These are phyloP conservation scores for Thelonectria discophora DNA, from an alignment of 2,329 filamentous ascomycete species.

Conservation along the genomic window DNA sequence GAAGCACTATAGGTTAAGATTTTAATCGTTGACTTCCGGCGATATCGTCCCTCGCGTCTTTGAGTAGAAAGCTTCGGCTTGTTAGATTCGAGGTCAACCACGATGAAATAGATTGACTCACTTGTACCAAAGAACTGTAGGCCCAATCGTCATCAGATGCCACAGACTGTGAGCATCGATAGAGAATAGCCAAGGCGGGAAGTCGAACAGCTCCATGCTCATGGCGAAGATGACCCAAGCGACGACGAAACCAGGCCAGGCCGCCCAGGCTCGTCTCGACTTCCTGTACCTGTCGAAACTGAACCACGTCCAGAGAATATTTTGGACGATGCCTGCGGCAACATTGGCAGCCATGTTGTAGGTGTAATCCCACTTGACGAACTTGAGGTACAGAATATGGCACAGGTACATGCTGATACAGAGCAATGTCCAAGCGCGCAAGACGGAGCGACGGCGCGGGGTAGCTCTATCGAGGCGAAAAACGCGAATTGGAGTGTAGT, in stretches of 20 bases:
- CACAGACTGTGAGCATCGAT: constrained; percentile 95
- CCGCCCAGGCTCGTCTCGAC: constrained; percentile 79
- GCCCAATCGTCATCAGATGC: constrained; percentile 92
- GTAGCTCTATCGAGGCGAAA: constrained; percentile 77
- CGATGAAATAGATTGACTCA: constrained; percentile 61
- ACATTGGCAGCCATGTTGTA: constrained; percentile 99
- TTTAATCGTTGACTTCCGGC: constrained; percentile 75
- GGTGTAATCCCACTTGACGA: constrained; percentile 91
- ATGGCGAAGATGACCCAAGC: constrained; percentile 92
- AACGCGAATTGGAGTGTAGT: constrained; percentile 82
- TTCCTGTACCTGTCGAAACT: constrained; percentile 77
- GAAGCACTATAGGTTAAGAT: constrained; percentile 48
- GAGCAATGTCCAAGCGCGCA: constrained; percentile 78
- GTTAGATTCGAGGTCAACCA: constrained; percentile 34
- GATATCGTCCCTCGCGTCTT: constrained; percentile 85
- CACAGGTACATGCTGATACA: constrained; percentile 76
- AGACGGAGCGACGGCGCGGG: constrained; percentile 56
- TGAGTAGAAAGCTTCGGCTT: constrained; percentile 77
- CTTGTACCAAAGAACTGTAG: constrained; percentile 94
- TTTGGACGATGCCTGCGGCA: constrained; percentile 79
- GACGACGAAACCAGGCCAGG: constrained; percentile 90
- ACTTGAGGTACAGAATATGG: constrained; percentile 85
- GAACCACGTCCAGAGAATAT: constrained; percentile 87
- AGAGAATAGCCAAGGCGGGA: constrained; percentile 82
- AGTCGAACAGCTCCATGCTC: constrained; percentile 95